Percentiles rank a stretch among this genome's conserved stretches.
These are phyloP conservation scores for Tolypocladium ophioglossoides DNA, from an alignment of 2,329 filamentous ascomycete genomes.

Conservation along the genomic window DNA sequence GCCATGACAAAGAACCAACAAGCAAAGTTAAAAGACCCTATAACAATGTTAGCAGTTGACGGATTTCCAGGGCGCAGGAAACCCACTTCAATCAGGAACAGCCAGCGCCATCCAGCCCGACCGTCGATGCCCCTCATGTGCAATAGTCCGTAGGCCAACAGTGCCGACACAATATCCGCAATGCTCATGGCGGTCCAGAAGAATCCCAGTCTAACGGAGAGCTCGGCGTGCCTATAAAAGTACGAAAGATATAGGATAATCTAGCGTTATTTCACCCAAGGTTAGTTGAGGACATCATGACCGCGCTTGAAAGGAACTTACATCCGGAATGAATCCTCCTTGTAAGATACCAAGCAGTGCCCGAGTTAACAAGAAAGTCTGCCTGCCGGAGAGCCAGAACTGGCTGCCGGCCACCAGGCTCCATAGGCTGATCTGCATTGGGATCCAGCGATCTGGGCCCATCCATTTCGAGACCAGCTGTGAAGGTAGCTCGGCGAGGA, in stretches of 20 bases:
- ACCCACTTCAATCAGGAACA: slow-evolving; percentile 10
- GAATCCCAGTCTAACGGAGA: slow-evolving; percentile 53
- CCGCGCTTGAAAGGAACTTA: slow-evolving; percentile 8
- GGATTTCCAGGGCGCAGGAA: not conserved
- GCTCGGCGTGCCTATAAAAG: slow-evolving; percentile 62
- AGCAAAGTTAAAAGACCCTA: slow-evolving; percentile 17
- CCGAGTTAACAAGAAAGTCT: slow-evolving; percentile 27
- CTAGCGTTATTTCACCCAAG: not conserved
- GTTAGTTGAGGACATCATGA: slow-evolving; percentile 2
- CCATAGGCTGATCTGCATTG: slow-evolving; percentile 46
- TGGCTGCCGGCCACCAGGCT: slow-evolving; percentile 40
- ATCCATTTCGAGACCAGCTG: slow-evolving; percentile 49
- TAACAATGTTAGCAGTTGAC: not conserved
- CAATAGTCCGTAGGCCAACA: slow-evolving; percentile 32
- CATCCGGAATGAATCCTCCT: slow-evolving; percentile 36
- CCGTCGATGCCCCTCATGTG: slow-evolving; percentile 25
- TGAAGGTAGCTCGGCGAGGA: slow-evolving; percentile 38
- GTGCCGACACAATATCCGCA: slow-evolving; percentile 40
- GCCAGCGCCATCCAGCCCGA: slow-evolving; percentile 28
- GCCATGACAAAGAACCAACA: slow-evolving; percentile 10
- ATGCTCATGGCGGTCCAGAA: slow-evolving; percentile 61
- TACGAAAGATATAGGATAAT: slow-evolving; percentile 53
- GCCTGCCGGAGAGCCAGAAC: slow-evolving; percentile 26
- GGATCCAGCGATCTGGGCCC: slow-evolving; percentile 50
- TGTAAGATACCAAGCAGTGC: slow-evolving; percentile 30